Evolutionary conservation across 805 yeast genomes (phyloP).

Genomic region (Hanseniaspora hatyaiensis): DNA sequence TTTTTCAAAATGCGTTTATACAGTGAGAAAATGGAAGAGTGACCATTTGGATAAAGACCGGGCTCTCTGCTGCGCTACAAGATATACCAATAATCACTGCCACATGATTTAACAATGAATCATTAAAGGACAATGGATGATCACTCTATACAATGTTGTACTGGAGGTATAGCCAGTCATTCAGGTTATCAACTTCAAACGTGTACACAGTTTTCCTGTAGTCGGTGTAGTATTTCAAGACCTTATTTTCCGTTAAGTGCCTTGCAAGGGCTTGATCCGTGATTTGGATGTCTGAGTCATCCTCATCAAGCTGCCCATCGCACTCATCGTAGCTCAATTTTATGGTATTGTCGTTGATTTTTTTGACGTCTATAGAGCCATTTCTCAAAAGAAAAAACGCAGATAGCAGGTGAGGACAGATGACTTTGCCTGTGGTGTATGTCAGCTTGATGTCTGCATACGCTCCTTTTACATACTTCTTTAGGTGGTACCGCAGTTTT

Average conservation of each 20-base stretch:
- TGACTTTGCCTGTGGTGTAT: slow-evolving; percentile 19
- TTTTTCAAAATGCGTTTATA: neutral
- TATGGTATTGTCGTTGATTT: neutral
- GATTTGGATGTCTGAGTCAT: neutral
- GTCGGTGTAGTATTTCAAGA: slow-evolving; percentile 22
- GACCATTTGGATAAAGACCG: neutral
- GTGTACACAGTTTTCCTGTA: slow-evolving; percentile 22
- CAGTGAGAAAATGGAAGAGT: neutral
- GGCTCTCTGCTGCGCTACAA: too few species aligned
- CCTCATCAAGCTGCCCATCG: neutral
- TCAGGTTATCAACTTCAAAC: slow-evolving; percentile 23
- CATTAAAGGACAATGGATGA: neutral
- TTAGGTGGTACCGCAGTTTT: neutral
- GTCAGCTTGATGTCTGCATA: neutral
- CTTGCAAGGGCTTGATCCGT: neutral
- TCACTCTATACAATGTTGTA: slow-evolving; percentile 22
- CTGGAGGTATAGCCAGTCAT: slow-evolving; percentile 31
- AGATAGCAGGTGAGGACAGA: slow-evolving; percentile 29
- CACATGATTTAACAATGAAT: neutral
- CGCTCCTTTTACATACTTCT: neutral
- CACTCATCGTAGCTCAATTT: too few species aligned
- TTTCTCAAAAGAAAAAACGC: slow-evolving; percentile 16
- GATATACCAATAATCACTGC: neutral
- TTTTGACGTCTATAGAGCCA: slow-evolving; percentile 9
- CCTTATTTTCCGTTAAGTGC: slow-evolving; percentile 6